Evolutionary conservation across 2,329 filamentous ascomycete genomes (phyloP), one percentile per base, ranked within the genome.

Genomic region (Neopestalotiopsis sp.): DNA sequence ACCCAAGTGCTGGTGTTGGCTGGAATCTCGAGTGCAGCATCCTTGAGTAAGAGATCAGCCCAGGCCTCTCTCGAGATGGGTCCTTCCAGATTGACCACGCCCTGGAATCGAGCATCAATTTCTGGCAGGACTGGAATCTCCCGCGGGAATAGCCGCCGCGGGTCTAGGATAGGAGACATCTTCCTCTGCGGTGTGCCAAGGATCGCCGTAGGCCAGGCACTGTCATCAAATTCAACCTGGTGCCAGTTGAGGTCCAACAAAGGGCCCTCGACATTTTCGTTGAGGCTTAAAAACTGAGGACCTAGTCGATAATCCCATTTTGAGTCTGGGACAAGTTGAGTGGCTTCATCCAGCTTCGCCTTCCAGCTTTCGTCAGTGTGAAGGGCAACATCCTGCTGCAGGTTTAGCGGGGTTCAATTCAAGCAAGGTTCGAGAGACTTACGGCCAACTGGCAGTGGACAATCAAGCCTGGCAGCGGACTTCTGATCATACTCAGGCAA

Each of bases 401-500:
- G 70, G 42, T 5, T 65, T 34, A 68, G 61, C 32, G 4, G 10
- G 59, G 59, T 34, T 6, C 38, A 14, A 13, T 32, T 20, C n/a
- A 9, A 13, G 57, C 3, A 13, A 32, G 52, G 38, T 24, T 60
- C 7, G 32, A 10, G 17, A 20, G 32, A 20, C 12, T 67, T 1
- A 58, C 65, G 34, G 73, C 66, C 7, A 78, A 61, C 3, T 68
- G 42, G 6, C 78, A 78, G 42, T 75, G 65, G 0, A 76, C 68
- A 0, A 77, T 78, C 65, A 79, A 72, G 0, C 77, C 78, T 0
- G 78, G 77, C 6, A 74, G 38, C 1, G 74, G 34, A 1, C 76
- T 78, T 30, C 78, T 59, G 20, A 74, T 73, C 70, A 79, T 77
- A 1, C 76, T 74, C 71, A 78, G 75, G 6, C 74, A 77, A 6